Evolutionary conservation across 257 asterid species (phyloP).

Genomic region (Solanum stenotomum): DNA sequence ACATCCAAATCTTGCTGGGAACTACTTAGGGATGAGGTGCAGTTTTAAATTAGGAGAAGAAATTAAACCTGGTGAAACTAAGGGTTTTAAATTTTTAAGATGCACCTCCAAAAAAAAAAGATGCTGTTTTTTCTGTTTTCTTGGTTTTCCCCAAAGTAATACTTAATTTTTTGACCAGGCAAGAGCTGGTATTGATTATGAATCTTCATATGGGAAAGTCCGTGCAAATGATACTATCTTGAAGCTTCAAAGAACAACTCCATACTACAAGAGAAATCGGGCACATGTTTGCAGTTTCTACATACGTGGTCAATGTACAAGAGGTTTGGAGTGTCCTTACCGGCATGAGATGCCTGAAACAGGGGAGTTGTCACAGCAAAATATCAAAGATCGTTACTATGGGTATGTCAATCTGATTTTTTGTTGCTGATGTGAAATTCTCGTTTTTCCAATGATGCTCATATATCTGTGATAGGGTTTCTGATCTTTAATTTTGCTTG

Average conservation of each 20-base stretch:
- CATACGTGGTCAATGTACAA: conserved; percentile 93
- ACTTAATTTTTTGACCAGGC: conserved; percentile 33
- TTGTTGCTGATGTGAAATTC: neutral
- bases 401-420: conserved; percentile 45
- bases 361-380: conserved; percentile 92
- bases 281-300: conserved; percentile 98
- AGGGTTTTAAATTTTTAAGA: neutral
- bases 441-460: neutral
- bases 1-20: neutral
- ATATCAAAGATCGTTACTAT: conserved; percentile 91
- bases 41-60: neutral
- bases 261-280: conserved; percentile 87
- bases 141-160: neutral
- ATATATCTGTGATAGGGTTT: neutral
- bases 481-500: neutral
- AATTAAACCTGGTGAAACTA: neutral
- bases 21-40: neutral
- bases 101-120: neutral
- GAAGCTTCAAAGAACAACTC: conserved; percentile 94
- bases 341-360: conserved; percentile 97
- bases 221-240: conserved; percentile 79
- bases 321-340: conserved; percentile 97
- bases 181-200: conserved; percentile 96
- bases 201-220: conserved; percentile 88
- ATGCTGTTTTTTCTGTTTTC: neutral